A percentile compares a stretch with the other conserved stretches of the same genome.
phyloP scores from a whole-genome alignment of 345 rosid genomes.

The Brassica rapa region DNA sequence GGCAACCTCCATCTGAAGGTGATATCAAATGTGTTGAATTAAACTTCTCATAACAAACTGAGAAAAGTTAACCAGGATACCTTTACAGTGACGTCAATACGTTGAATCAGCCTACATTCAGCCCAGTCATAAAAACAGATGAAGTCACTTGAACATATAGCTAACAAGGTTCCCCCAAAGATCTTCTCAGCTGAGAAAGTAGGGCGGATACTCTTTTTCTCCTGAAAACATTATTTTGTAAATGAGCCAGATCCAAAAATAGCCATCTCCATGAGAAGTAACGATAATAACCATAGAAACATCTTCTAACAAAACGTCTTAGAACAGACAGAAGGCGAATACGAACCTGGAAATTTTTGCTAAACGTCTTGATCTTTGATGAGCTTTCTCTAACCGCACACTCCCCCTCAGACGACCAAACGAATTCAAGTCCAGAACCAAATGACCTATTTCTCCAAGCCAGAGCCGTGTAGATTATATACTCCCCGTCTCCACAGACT shows the following conservation, averaged over 20 bases:
- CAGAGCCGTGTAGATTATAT: constrained; percentile 93
- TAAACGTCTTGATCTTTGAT: constrained; percentile 86
- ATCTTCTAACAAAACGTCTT: constrained; percentile 1
- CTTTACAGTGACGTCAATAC: constrained; percentile 96
- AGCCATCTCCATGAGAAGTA: constrained; percentile 11
- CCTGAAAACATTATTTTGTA: constrained; percentile 56
- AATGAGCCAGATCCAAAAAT: constrained; percentile 22
- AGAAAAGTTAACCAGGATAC: constrained; percentile 44
- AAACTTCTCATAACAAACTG: constrained; percentile 13
- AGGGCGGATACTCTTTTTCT: constrained; percentile 85
- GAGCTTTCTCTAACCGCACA: constrained; percentile 98
- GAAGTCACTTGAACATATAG: constrained; percentile 96
- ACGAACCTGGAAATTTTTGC: constrained; percentile 91
- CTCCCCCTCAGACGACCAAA: constrained; percentile 97
- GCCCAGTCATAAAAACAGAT: constrained; percentile 99
- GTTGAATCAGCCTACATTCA: constrained; percentile 94
- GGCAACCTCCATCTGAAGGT: constrained; percentile 10
- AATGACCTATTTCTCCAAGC: constrained; percentile 99
- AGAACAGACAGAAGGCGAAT: neutral
- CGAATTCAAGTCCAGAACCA: constrained; percentile 98
- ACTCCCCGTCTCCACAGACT: constrained; percentile 99
- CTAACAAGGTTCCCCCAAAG: constrained; percentile 87
- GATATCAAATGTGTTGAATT: constrained; percentile 13
- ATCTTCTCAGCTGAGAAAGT: constrained; percentile 93
- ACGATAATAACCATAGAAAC: constrained; percentile 1